Base-by-base conservation (phyloP, 495 filamentous ascomycete species). In the Trichoderma reesei region DNA sequence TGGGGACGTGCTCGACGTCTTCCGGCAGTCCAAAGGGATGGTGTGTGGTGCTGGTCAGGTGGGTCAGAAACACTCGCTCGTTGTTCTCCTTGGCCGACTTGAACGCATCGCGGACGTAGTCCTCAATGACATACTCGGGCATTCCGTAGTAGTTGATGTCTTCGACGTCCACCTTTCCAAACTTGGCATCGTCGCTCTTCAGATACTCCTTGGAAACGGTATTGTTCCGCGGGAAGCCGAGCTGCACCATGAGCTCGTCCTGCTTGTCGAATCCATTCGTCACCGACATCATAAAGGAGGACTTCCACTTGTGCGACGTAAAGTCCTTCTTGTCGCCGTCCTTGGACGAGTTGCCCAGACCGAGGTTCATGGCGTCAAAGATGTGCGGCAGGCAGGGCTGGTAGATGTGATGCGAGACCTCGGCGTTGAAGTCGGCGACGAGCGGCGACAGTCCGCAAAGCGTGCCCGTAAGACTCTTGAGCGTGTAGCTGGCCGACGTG, bases 71-170 rank as follows among this genome's bases (percentile, higher is more conserved):
- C 46, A 80, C 62, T 46, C 78, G 75, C 11, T 74, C 76, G 37
- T 75, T 74, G 62, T 74, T 76, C 42, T 72, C 68, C 33, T 74
- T 76, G 1, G 78, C 78, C 33, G 72, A 67, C n/a, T 71, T 64
- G 66, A 80, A 75, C 8, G 80, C 63, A 66, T 80, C 78, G 6
- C 68, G 67, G 9, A 80, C 60, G 48, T 80, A 80, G 6, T 78
- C 76, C 44, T 69, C 70, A 8, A 79, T 62, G 48, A 77, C 76
- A 11, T 70, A 73, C 65, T 80, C 78, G n/a, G 78, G 74, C 39
- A 80, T 81, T 8, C 78, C 78, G 54, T 80, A 80, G 63, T 80
- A 80, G 44, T 80, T 80, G 62, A 75, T 68, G 56, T 78, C 75
- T 33, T 41, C 65, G 39, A 61, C n/a, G 3, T 66, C 73, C 65